A percentile compares a stretch with the other conserved stretches of the same genome.
Evolutionary conservation across 805 yeast species (phyloP).

Genomic region (Millerago galiae): DNA sequence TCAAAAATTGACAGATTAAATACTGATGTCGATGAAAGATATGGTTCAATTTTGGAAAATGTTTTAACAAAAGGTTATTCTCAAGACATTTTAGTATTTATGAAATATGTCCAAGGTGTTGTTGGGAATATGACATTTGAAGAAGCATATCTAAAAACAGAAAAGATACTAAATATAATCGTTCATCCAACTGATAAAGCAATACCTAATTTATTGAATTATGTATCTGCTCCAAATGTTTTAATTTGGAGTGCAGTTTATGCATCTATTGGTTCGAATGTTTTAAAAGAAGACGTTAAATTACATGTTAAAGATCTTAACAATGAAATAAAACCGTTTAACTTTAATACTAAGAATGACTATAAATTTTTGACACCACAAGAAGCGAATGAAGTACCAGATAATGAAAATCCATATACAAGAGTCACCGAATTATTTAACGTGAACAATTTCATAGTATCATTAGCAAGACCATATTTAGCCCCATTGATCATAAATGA

Average conservation of each 20-base stretch:
- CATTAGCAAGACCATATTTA: constrained; percentile 87
- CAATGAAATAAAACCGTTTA: constrained; percentile 51
- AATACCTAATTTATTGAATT: constrained; percentile 71
- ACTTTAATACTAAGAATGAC: constrained; percentile 28
- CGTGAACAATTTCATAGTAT: constrained; percentile 87
- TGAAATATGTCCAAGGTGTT: constrained; percentile 67
- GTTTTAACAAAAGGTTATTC: constrained; percentile 77
- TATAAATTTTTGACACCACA: constrained; percentile 37
- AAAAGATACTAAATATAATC: constrained; percentile 73
- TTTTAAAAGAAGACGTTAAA: constrained; percentile 47
- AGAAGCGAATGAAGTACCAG: constrained; percentile 35
- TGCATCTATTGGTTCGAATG: constrained; percentile 77
- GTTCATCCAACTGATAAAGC: constrained; percentile 73
- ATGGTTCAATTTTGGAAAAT: constrained; percentile 67
- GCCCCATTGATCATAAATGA: constrained; percentile 87
- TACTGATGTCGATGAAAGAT: constrained; percentile 50
- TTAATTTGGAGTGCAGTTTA: constrained; percentile 84
- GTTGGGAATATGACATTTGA: constrained; percentile 88
- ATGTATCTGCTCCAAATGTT: constrained; percentile 90
- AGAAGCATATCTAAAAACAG: constrained; percentile 80
- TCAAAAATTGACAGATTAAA: constrained; percentile 35
- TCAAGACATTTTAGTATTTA: constrained; percentile 73
- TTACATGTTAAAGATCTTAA: constrained; percentile 56
- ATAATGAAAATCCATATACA: constrained; percentile 69
- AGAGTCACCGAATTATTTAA: constrained; percentile 87